These are phyloP conservation scores for Yarrowia divulgata DNA, from an alignment of 805 yeast species.

Conservation along the genomic window DNA sequence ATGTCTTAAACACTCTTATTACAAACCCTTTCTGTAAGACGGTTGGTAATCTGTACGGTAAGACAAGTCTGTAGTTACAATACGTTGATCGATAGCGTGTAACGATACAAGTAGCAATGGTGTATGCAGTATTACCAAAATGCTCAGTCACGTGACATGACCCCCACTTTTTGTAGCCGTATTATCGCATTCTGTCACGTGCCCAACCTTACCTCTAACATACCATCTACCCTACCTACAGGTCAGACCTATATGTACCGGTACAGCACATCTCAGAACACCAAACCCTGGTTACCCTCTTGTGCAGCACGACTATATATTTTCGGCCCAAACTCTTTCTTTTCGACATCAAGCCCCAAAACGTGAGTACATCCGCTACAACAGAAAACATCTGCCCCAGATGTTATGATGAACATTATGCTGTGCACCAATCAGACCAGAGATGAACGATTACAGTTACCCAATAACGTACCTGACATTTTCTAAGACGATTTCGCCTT, in stretches of 20 bases:
- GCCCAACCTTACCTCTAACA: no score
- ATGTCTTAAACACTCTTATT: no score
- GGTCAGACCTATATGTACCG: no score
- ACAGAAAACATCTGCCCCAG: neutral
- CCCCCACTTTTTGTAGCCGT: no score
- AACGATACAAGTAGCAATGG: no score
- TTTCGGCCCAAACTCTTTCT: neutral
- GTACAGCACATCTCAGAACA: neutral
- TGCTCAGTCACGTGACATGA: neutral
- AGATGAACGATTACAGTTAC: constrained; percentile 39
- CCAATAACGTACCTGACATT: constrained; percentile 37
- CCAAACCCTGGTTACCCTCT: constrained; percentile 31
- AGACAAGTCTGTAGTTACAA: no score
- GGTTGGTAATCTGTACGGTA: no score
- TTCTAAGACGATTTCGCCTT: neutral
- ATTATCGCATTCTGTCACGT: neutral
- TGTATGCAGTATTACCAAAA: no score
- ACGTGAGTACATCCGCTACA: constrained; percentile 9
- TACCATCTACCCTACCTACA: neutral
- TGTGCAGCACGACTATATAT: neutral
- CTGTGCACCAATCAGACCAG: constrained; percentile 39
- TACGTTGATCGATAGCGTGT: no score
- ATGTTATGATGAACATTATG: constrained; percentile 38
- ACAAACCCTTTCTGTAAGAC: no score
- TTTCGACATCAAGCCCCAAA: neutral